Evolutionary conservation across 257 asterid genomes (phyloP), one percentile per base, ranked within the genome.

Genomic region (Ophiorrhiza pumila): DNA sequence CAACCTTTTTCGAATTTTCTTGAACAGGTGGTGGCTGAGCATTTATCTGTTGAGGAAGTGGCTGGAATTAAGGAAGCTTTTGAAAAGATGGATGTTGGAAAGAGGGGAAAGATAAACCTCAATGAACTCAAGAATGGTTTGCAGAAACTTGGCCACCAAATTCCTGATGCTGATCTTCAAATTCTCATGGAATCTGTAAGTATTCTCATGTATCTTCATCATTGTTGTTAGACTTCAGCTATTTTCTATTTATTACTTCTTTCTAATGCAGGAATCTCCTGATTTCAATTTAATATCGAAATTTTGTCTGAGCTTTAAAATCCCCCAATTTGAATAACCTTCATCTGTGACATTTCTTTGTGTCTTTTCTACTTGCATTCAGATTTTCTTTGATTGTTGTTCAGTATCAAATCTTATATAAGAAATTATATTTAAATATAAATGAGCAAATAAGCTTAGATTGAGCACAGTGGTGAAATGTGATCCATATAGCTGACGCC

Each of bases 181-280:
- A 83, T 83, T 82, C 84, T 88, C 68, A 81, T 88, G 88, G 91
- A 88, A 74, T 89, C 88, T 34, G 94, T 88, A 76, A 84, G 90
- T 31, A 18, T 57, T 35, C 70, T 49, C 60, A 59, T 58, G 29
- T 50, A 37, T 65, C 31, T 61, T 31, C 71, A 13, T 31, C 17
- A 6, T 55, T 23, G 7, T 5, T 34, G 13, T 49, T 10, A 13
- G 41, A 49, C 1, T 7, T 29, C 2, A 35, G 23, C 47, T 15
- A 23, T 15, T 22, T 14, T 35, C 17, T 64, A n/a, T 59, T 20
- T 37, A 11, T 46, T 58, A 37, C 31, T 1, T 41, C 20, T 43
- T 14, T 35, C 37, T 43, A 56, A 22, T 71, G 22, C 3, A 22
- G 25, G 23, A 55, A 41, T 18, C 67, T 42, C 55, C 55, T 56